Evolutionary conservation across 1,139 yeast genomes (phyloP).

Genomic region (Candida sojae): DNA sequence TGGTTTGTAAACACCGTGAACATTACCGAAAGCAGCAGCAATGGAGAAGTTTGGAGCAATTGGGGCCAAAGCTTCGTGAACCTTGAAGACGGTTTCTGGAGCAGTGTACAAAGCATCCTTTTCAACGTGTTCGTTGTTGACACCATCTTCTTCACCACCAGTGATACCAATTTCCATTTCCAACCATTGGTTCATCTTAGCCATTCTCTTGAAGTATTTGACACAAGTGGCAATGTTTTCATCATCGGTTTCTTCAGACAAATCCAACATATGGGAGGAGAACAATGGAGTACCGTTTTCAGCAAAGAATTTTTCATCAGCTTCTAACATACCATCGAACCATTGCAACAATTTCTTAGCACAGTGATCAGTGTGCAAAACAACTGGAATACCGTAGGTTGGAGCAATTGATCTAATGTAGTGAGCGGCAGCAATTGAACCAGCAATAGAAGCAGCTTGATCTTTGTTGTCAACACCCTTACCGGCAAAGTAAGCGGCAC

Average conservation of each 20-base stretch:
- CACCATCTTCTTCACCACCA: conserved; percentile 99
- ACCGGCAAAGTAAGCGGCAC: conserved; percentile 99
- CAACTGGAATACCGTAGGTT: conserved; percentile 93
- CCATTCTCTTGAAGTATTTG: conserved; percentile 92
- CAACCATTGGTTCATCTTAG: conserved; percentile 95
- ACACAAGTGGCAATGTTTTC: conserved; percentile 94
- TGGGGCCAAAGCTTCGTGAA: conserved; percentile 85
- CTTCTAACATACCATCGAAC: conserved; percentile 97
- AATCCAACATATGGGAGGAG: conserved; percentile 98
- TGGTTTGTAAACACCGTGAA: conserved; percentile 99
- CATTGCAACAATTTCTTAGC: conserved; percentile 97
- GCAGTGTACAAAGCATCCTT: conserved; percentile 89
- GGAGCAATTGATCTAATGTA: conserved; percentile 97
- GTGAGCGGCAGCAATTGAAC: conserved; percentile 98
- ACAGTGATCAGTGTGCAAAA: conserved; percentile 98
- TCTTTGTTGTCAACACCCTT: conserved; percentile 94
- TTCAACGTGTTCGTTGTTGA: conserved; percentile 92
- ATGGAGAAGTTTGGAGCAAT: conserved; percentile 98
- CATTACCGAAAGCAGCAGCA: conserved; percentile 99
- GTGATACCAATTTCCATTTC: conserved; percentile 99
- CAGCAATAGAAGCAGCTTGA: conserved; percentile 93
- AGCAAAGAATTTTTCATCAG: conserved; percentile 91
- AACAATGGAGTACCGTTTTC: conserved; percentile 90
- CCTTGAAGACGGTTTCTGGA: conserved; percentile 93
- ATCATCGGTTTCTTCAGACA: conserved; percentile 95